Base-by-base conservation (phyloP, 2,329 filamentous ascomycete genomes). In the Colletotrichum spaethianum region DNA sequence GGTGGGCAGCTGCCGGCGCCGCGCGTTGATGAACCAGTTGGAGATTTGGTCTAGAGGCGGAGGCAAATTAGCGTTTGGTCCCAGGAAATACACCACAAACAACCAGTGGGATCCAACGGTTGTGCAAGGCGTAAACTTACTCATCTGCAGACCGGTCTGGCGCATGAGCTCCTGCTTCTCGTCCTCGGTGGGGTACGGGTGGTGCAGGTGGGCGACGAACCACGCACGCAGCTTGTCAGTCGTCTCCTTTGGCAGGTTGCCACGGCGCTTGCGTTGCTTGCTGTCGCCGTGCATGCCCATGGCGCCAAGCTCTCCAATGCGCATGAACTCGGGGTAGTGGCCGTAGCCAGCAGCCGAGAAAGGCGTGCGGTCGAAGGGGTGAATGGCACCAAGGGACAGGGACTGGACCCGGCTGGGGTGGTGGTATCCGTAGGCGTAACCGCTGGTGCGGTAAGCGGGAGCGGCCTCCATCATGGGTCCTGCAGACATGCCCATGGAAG, bases 241-340 rank as follows among this genome's bases (percentile, higher is more conserved):
- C 0, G 94, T 94, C 66, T 95, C 93, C 79, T 97, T 97, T n/a
- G 95, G 95, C 3, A 98, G 86, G 78, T 98, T 98, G 1, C 95
- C 95, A 48, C 95, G 88, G 63, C 94, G 87, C 80, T 90, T 92
- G 40, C 89, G 83, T 75, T 86, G 86, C 79, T 88, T 89, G 70
- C 78, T 83, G 68, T 89, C 87, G 2, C 79, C 82, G 23, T 78
- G 79, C 65, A 82, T 75, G 9, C 80, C 80, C 74, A 80, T 80
- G 16, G 78, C 75, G 28, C 82, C 80, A 61, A 83, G 79, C 4
- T 86, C 83, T 20, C 80, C 80, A 28, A 83, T 82, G 16, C 83
- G 82, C 74, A 83, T 80, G 72, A 83, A 84, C 40, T 88, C 84
- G 20, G 81, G 83, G 63, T 84, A 85, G 26, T 81, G 82, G 26